Evolutionary conservation across 2,329 filamentous ascomycete genomes (phyloP), one percentile per base, ranked within the genome.

Genomic region (Xylaria sp.): DNA sequence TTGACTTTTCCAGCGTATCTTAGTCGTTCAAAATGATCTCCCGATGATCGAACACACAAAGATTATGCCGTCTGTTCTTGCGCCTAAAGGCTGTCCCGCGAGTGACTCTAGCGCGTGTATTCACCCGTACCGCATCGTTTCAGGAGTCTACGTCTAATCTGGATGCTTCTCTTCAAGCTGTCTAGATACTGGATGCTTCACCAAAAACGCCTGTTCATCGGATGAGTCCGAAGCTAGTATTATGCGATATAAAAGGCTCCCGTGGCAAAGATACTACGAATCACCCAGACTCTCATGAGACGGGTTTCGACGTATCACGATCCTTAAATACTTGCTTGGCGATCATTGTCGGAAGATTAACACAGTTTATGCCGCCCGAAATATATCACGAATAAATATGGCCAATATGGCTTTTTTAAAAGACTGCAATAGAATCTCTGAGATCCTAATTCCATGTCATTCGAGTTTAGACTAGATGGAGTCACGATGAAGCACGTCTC

Each of bases 401-500:
- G 23, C 9, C 23, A 53, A 9, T 25, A 63, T 50, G 27, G n/a
- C 59, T 64, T 42, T 54, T 64, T 42, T 54, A 42, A 44, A 64
- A 60, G 37, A 32, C 32, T 18, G 13, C 25, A 12, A 27, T 37
- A 12, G 32, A 2, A 42, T 23, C 25, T 3, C 18, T 23, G 1
- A 48, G 42, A 0, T 23, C 21, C 23, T 47, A 6, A 35, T 6
- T 35, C 8, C 9, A 18, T 8, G 16, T 32, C 44, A 18, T 37
- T 55, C 60, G 25, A 25, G 27, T 35, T 25, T 6, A 5, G 23
- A 57, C 23, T 2, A 16, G 13, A 23, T 55, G 18, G 18, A 57
- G 32, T 29, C 29, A 60, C 32, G 27, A 69, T 68, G 65, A 64
- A 60, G 60, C 10, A 32, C 32, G 13, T 21, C 18, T 55, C 29